These are phyloP conservation scores for Arabidopsis arenosa DNA, from an alignment of 345 rosid genomes.

Conservation along the genomic window DNA sequence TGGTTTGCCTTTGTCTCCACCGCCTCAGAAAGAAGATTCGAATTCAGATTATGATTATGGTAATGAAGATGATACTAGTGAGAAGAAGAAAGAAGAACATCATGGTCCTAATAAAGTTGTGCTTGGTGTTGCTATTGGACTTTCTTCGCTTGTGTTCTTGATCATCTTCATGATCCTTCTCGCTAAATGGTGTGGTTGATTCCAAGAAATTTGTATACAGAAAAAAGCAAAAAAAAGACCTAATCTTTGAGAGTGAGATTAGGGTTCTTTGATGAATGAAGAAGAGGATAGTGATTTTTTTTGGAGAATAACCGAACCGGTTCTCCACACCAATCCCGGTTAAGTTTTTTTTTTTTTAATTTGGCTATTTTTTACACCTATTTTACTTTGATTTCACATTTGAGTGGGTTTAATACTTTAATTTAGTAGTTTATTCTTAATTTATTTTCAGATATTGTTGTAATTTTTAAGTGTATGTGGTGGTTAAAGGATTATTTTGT, in stretches of 20 bases:
- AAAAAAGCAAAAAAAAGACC: neutral
- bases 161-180: slow-evolving; percentile 80
- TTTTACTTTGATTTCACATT: slow-evolving; percentile 29
- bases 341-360: slow-evolving; percentile 1
- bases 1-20: slow-evolving; percentile 85
- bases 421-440: neutral
- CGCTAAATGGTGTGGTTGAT: slow-evolving; percentile 77
- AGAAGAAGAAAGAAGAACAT: slow-evolving; percentile 53
- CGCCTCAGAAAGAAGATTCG: slow-evolving; percentile 66
- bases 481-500: slow-evolving; percentile 39
- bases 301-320: slow-evolving; percentile 38
- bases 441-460: slow-evolving; percentile 24
- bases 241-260: slow-evolving; percentile 22
- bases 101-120: slow-evolving; percentile 89
- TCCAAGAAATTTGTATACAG: slow-evolving; percentile 7
- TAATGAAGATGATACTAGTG: slow-evolving; percentile 45
- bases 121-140: slow-evolving; percentile 86
- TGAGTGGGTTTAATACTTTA: neutral
- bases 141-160: slow-evolving; percentile 83
- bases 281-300: slow-evolving; percentile 27
- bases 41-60: slow-evolving; percentile 61
- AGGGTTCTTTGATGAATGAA: slow-evolving; percentile 34
- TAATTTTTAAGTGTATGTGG: slow-evolving; percentile 32
- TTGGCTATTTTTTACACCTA: too few relatives aligned
- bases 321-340: slow-evolving; percentile 39